Conservation (phyloP, 768 basidiomycete species). For the Myochromella boudieri region DNA sequence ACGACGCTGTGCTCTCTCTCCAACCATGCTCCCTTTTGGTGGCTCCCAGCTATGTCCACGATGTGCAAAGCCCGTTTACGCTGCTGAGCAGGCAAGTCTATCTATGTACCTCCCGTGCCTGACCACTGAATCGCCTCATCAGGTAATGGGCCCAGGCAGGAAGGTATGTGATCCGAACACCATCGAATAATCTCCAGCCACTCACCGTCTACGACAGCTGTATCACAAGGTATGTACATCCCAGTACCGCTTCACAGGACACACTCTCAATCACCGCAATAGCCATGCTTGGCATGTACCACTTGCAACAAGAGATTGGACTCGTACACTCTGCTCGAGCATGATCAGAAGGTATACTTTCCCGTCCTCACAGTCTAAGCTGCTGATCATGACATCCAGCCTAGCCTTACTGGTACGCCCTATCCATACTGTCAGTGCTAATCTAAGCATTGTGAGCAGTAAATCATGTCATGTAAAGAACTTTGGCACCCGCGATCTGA, state of each 20-base stretch:
- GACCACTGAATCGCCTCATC: conserved; percentile 12
- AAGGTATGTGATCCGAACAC: conserved; percentile 52
- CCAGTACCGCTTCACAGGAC: not conserved
- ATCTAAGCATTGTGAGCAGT: conserved; percentile 36
- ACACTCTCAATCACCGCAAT: conserved; percentile 9
- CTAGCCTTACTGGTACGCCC: conserved; percentile 53
- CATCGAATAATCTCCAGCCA: not conserved
- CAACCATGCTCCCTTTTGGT: conserved; percentile 68
- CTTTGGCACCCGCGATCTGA: conserved; percentile 76
- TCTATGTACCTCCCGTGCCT: not conserved
- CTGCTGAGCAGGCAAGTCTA: conserved; percentile 75
- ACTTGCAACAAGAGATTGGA: conserved; percentile 78
- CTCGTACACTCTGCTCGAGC: conserved; percentile 75
- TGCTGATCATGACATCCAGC: not conserved
- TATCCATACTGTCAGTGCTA: not conserved
- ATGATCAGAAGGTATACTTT: conserved; percentile 74
- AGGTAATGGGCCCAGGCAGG: conserved; percentile 87
- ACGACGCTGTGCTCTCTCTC: not conserved
- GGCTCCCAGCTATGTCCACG: conserved; percentile 71
- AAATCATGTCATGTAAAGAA: conserved; percentile 80
- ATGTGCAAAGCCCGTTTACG: conserved; percentile 79
- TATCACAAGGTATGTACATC: conserved; percentile 67
- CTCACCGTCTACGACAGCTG: conserved; percentile 40
- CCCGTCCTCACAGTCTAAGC: conserved; percentile 2
- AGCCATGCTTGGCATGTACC: conserved; percentile 82